phyloP scores from a whole-genome alignment of 1,139 yeast species.

The Yamadazyma atmosphaerica region DNA sequence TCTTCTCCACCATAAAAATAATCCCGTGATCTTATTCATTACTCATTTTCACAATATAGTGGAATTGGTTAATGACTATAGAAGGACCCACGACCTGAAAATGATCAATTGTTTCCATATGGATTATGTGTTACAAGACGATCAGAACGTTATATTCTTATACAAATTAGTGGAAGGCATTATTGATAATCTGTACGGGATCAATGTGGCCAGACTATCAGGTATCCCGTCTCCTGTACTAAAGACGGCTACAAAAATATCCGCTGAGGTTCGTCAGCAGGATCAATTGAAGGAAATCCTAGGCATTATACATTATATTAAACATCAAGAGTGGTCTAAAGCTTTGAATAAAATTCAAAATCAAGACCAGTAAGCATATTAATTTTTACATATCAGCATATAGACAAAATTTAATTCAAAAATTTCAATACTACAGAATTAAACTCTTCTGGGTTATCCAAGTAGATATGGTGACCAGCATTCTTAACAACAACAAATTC shows the following conservation, averaged over 20 bases:
- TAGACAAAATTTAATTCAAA: slow-evolving; percentile 10
- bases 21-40: slow-evolving; percentile 71
- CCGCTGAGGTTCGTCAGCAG: slow-evolving; percentile 40
- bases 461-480: slow-evolving; percentile 46
- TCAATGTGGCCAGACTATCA: slow-evolving; percentile 77
- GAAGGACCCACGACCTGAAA: slow-evolving; percentile 5
- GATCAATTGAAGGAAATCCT: slow-evolving; percentile 21
- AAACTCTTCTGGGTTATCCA: slow-evolving; percentile 39
- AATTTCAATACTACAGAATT: slow-evolving; percentile 30
- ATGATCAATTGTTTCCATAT: slow-evolving; percentile 66
- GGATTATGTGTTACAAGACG: slow-evolving; percentile 58
- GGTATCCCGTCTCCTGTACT: slow-evolving; percentile 55
- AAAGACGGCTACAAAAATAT: slow-evolving; percentile 45
- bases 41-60: slow-evolving; percentile 85
- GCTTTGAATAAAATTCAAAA: slow-evolving; percentile 4
- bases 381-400: neutral
- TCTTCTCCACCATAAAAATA: slow-evolving; percentile 43
- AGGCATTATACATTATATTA: neutral
- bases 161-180: slow-evolving; percentile 62
- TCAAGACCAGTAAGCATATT: neutral
- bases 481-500: slow-evolving; percentile 26
- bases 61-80: slow-evolving; percentile 43
- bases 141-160: slow-evolving; percentile 53
- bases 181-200: slow-evolving; percentile 69
- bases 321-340: neutral